A percentile compares a stretch with the other conserved stretches of the same genome.
Conservation (phyloP, 257 asterid genomes). For the Nicotiana undulata region DNA sequence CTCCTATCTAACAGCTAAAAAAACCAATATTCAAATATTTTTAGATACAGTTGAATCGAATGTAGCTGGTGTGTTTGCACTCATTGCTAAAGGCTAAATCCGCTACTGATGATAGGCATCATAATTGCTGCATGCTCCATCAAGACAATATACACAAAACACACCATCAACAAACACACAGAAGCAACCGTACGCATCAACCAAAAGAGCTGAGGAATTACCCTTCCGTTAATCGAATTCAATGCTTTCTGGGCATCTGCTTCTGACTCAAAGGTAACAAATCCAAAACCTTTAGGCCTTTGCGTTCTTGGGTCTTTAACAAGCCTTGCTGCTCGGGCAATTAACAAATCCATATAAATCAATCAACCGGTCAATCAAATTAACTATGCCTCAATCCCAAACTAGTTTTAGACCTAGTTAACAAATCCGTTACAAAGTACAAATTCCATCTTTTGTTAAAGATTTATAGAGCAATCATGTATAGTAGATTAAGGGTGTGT, state of each 20-base stretch:
- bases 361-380: not conserved
- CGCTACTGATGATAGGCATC: not conserved
- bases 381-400: not conserved
- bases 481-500: not conserved
- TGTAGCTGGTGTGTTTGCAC: not conserved
- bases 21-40: not conserved
- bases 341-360: not conserved
- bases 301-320: slow-evolving; percentile 48
- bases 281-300: slow-evolving; percentile 75
- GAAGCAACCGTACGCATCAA: not conserved
- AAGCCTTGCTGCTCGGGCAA: slow-evolving; percentile 46
- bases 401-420: not conserved
- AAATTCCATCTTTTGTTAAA: not conserved
- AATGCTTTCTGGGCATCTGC: slow-evolving; percentile 52
- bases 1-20: not conserved
- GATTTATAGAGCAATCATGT: not conserved
- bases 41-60: not conserved
- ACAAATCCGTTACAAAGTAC: not conserved
- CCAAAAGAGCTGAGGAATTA: slow-evolving; percentile 2
- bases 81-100: not conserved
- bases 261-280: slow-evolving; percentile 52
- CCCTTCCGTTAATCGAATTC: slow-evolving; percentile 62
- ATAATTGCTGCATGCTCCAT: not conserved
- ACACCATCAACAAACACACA: not conserved
- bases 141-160: not conserved